A percentile compares a stretch with the other conserved stretches of the same genome.
These are phyloP conservation scores for Vigna mungo DNA, from an alignment of 306 rosid species.

Conservation along the genomic window DNA sequence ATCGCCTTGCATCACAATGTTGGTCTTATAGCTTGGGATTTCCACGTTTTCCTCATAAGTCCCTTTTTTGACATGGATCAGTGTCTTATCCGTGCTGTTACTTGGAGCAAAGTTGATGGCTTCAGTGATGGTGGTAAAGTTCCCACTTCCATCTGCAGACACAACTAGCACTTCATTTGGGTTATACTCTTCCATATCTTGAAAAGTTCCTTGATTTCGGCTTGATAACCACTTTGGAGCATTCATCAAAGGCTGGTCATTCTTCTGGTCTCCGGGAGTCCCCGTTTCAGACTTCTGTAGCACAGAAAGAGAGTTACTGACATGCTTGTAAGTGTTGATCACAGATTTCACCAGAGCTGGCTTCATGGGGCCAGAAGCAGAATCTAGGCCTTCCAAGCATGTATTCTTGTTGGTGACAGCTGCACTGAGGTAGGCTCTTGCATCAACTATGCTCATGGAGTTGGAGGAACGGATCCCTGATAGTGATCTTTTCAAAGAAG, in stretches of 20 bases:
- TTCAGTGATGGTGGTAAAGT: slow-evolving; percentile 64
- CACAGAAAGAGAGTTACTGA: slow-evolving; percentile 73
- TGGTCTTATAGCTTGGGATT: slow-evolving; percentile 64
- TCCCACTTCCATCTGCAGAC: slow-evolving; percentile 71
- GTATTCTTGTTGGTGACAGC: slow-evolving; percentile 86
- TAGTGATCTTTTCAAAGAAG: slow-evolving; percentile 58
- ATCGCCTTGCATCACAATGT: slow-evolving; percentile 75
- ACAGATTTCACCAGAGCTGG: slow-evolving; percentile 56
- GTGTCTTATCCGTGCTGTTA: slow-evolving; percentile 58
- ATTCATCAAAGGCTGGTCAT: slow-evolving; percentile 36
- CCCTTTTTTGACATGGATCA: slow-evolving; percentile 70
- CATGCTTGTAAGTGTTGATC: slow-evolving; percentile 61
- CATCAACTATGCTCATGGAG: slow-evolving; percentile 45
- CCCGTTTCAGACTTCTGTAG: slow-evolving; percentile 43
- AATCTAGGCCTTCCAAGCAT: slow-evolving; percentile 77
- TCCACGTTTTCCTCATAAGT: slow-evolving; percentile 74
- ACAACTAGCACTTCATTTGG: slow-evolving; percentile 61
- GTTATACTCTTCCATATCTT: slow-evolving; percentile 44
- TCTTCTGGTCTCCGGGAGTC: not conserved
- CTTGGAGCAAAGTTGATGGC: slow-evolving; percentile 75
- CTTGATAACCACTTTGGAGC: slow-evolving; percentile 53
- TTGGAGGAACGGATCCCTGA: slow-evolving; percentile 45
- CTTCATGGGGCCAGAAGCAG: slow-evolving; percentile 74
- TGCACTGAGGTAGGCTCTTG: slow-evolving; percentile 76
- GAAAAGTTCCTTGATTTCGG: not conserved